Conservation (phyloP, 1,284 basidiomycete species). For the Boletus semigastroideus region DNA sequence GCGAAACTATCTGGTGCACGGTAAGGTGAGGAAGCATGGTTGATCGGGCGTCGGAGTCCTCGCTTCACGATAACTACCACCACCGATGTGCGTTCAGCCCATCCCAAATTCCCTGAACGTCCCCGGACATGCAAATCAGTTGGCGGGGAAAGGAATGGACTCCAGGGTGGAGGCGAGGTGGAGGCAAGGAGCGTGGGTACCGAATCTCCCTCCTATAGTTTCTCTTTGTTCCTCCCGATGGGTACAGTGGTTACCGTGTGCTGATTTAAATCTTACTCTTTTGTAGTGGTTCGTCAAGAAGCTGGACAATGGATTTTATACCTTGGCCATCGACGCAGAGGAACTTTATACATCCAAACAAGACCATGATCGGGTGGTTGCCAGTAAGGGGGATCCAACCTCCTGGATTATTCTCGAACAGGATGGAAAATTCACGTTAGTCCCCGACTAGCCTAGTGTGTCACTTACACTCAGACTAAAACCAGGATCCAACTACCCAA, state of each 20-base stretch:
- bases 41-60: no score
- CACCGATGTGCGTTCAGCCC: no score
- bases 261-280: not conserved
- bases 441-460: not conserved
- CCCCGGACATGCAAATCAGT: no score
- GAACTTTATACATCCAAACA: not conserved
- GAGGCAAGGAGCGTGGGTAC: no score
- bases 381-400: not conserved
- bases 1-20: no score
- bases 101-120: no score
- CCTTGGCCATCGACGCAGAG: not conserved
- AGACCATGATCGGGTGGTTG: not conserved
- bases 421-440: not conserved
- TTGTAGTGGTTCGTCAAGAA: not conserved
- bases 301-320: not conserved
- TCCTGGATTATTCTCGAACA: not conserved
- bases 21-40: no score
- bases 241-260: not conserved
- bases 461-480: not conserved
- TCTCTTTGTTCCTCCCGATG: no score
- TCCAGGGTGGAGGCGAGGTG: no score
- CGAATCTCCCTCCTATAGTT: no score
- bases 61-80: no score
- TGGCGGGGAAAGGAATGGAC: no score
- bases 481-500: not conserved